Conservation (phyloP, 768 basidiomycete genomes). For the Suillus clintonianus region DNA sequence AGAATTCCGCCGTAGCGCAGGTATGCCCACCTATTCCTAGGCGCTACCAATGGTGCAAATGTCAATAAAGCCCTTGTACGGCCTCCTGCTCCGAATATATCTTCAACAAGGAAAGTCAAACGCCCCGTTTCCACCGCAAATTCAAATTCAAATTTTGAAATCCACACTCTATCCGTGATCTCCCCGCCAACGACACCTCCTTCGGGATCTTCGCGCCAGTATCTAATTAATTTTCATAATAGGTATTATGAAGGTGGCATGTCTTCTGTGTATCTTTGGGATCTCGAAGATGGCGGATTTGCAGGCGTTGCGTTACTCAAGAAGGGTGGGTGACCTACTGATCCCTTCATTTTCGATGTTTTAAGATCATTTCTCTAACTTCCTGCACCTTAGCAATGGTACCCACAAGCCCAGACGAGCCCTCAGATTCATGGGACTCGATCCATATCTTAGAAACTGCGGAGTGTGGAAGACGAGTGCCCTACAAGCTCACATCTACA, state of each 20-base stretch:
- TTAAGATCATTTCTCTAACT: conserved; percentile 4
- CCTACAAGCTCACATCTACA: conserved; percentile 96
- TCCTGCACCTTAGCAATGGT: conserved; percentile 54
- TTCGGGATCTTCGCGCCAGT: not conserved
- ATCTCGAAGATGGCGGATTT: conserved; percentile 93
- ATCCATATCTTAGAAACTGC: conserved; percentile 96
- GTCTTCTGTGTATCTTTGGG: conserved; percentile 97
- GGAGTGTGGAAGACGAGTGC: conserved; percentile 88
- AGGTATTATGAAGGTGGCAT: conserved; percentile 99
- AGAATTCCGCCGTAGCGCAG: conserved; percentile 13
- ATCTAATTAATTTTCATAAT: conserved; percentile 3
- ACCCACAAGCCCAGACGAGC: conserved; percentile 54
- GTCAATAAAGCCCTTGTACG: not conserved
- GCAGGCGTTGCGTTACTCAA: conserved; percentile 96
- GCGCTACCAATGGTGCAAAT: conserved; percentile 23
- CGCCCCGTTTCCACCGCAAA: too few species aligned
- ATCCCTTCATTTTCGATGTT: conserved; percentile 1
- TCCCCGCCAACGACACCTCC: too few species aligned
- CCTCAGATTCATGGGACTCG: conserved; percentile 94
- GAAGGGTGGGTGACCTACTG: conserved; percentile 62
- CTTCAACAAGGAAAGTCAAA: too few species aligned
- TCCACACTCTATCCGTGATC: too few species aligned
- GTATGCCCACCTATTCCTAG: conserved; percentile 13
- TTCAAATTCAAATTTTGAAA: too few species aligned
- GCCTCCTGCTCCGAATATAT: too few species aligned